Evolutionary conservation across 305 asterid species (phyloP).

Genomic region (Fraxinus floribunda): DNA sequence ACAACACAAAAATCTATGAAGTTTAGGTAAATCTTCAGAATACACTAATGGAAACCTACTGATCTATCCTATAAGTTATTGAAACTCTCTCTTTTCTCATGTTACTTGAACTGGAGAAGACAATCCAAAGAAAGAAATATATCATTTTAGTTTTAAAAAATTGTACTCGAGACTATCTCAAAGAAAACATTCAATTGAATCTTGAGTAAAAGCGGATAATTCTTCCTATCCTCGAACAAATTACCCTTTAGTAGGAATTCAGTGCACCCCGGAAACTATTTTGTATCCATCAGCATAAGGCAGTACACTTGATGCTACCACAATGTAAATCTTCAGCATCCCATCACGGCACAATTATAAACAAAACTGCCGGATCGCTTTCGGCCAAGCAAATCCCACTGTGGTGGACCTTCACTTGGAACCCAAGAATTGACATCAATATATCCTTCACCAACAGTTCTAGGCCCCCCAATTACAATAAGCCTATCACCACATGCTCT

Average conservation of each 20-base stretch:
- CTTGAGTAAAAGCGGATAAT: slow-evolving; percentile 48
- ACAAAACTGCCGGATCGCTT: slow-evolving; percentile 74
- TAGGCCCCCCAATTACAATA: slow-evolving; percentile 85
- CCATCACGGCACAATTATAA: slow-evolving; percentile 89
- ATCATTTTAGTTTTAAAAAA: slow-evolving; percentile 30
- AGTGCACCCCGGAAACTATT: slow-evolving; percentile 49
- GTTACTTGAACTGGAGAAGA: slow-evolving; percentile 53
- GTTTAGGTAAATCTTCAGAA: slow-evolving; percentile 21
- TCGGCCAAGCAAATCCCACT: slow-evolving; percentile 71
- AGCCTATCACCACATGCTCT: slow-evolving; percentile 83
- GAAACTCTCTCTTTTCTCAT: slow-evolving; percentile 47
- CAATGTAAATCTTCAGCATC: slow-evolving; percentile 50
- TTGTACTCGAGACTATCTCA: slow-evolving; percentile 47
- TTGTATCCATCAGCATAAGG: slow-evolving; percentile 28
- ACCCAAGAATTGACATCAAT: slow-evolving; percentile 85
- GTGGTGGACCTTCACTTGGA: slow-evolving; percentile 73
- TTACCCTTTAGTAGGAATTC: slow-evolving; percentile 67
- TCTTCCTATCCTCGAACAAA: slow-evolving; percentile 45
- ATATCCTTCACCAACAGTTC: slow-evolving; percentile 61
- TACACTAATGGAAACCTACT: slow-evolving; percentile 20
- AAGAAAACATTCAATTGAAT: slow-evolving; percentile 47
- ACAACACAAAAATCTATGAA: slow-evolving; percentile 14
- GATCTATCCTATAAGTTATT: slow-evolving; percentile 25
- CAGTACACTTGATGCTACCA: slow-evolving; percentile 27
- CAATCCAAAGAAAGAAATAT: slow-evolving; percentile 38